These are phyloP conservation scores for Fusarium mangiferae DNA, from an alignment of 2,329 filamentous ascomycete species.

Conservation along the genomic window DNA sequence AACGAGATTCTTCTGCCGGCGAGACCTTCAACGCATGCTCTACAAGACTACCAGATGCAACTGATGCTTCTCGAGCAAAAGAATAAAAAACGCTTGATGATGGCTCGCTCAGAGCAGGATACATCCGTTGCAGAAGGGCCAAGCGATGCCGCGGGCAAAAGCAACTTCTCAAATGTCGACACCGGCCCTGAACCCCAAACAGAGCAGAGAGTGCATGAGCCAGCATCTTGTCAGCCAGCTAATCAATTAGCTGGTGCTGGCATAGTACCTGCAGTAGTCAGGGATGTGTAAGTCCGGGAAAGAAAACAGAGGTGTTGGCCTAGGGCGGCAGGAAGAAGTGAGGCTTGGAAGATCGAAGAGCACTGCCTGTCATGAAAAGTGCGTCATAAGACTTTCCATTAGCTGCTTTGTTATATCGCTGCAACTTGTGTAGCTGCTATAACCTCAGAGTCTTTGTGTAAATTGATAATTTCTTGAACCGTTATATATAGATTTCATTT, in stretches of 20 bases:
- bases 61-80: neutral
- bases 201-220: too few species aligned
- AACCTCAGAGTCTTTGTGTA: too few species aligned
- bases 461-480: too few species aligned
- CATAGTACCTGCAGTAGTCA: neutral
- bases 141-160: neutral
- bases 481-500: too few species aligned
- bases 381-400: too few species aligned
- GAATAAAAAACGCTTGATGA: neutral
- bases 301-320: neutral
- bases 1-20: neutral
- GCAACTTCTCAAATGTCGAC: neutral
- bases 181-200: accelerated
- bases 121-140: too few species aligned
- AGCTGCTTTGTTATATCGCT: too few species aligned
- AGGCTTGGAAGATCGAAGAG: neutral
- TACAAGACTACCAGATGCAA: neutral
- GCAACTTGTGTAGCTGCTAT: too few species aligned
- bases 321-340: neutral
- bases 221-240: neutral
- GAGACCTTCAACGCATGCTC: neutral
- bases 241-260: neutral
- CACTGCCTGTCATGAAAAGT: too few species aligned
- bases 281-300: neutral
- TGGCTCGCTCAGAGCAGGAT: neutral